Percentiles rank a stretch among this genome's conserved stretches.
Evolutionary conservation across 257 asterid species (phyloP).

Genomic region (Cruciata laevipes): DNA sequence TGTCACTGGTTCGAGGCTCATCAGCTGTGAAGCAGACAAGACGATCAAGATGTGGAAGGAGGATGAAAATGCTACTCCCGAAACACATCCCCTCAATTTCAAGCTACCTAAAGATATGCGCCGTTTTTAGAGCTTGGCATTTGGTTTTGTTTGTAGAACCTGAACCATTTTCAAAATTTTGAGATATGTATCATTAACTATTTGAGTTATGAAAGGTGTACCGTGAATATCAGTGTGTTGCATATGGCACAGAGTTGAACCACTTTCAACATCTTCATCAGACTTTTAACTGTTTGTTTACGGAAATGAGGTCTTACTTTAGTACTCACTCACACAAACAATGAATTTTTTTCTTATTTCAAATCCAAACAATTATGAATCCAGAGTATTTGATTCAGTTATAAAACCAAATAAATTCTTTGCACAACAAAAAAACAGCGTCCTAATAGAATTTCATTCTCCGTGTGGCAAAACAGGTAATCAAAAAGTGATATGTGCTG

Average conservation of each 20-base stretch:
- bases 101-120: slow-evolving; percentile 91
- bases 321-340: too few species aligned
- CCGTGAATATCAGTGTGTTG: neutral
- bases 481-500: too few species aligned
- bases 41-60: slow-evolving; percentile 99
- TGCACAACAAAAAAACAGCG: neutral
- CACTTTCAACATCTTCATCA: too few species aligned
- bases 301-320: too few species aligned
- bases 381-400: neutral
- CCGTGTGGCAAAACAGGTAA: neutral
- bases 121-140: slow-evolving; percentile 41
- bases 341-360: too few species aligned
- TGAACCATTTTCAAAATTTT: neutral
- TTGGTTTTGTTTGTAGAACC: neutral
- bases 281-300: too few species aligned
- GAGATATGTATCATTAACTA: neutral
- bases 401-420: too few species aligned
- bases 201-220: neutral
- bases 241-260: neutral
- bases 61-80: slow-evolving; percentile 79
- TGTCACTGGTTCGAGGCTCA: slow-evolving; percentile 70
- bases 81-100: slow-evolving; percentile 84
- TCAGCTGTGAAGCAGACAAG: slow-evolving; percentile 91
- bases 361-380: too few species aligned
- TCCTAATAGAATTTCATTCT: neutral